Evolutionary conservation across 75 land plant species (phyloP), one percentile per base, ranked within the genome.

Genomic region (Sequoia sempervirens): DNA sequence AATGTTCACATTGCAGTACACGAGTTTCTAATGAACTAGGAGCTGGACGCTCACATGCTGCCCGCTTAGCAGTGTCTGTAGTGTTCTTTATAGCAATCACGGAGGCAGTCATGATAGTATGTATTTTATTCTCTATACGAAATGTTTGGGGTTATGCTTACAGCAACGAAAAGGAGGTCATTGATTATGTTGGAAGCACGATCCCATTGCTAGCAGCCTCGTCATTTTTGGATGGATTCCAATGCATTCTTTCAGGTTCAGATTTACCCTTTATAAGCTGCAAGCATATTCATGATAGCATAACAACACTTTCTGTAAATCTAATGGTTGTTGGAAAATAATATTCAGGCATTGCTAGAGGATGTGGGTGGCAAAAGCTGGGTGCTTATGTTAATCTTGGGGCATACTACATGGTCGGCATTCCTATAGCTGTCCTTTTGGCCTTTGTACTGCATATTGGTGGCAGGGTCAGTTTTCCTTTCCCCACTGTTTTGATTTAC

Each of bases 1-100:
- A 80, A 28, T 80, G 12, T 17, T 37, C 13, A 11, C 53, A 13
- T n/a, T 38, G 50, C 79, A 94, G 96, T 61, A 91, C 93, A 56
- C 78, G 96, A 76, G 92, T 94, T 82, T 88, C 96, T 18, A 96
- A 96, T 86, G 97, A 96, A 86, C 82, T 96, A 40, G 98, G 98
- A 47, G 95, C 93, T 40, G 92, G 91, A 38, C 34, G 79, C 5
- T 83, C 95, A 50, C 64, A 79, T 28, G 84, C 85, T 17, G 97
- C 94, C 13, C 87, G 81, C 2, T 46, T 88, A 73, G 90, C 96
- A 43, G 87, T 92, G 38, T 7, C 75, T 6, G 87, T 87, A 2
- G 90, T 83, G 64, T 17, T 92, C 13, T 18, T 75, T 2, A 79
- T 96, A 10, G 89, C 92, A 15, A 41, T 86, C 2, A 47, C 84